Percentiles rank a stretch among this genome's conserved stretches.
Evolutionary conservation across 2,329 filamentous ascomycete species (phyloP).

Genomic region (Monosporascus sp.): DNA sequence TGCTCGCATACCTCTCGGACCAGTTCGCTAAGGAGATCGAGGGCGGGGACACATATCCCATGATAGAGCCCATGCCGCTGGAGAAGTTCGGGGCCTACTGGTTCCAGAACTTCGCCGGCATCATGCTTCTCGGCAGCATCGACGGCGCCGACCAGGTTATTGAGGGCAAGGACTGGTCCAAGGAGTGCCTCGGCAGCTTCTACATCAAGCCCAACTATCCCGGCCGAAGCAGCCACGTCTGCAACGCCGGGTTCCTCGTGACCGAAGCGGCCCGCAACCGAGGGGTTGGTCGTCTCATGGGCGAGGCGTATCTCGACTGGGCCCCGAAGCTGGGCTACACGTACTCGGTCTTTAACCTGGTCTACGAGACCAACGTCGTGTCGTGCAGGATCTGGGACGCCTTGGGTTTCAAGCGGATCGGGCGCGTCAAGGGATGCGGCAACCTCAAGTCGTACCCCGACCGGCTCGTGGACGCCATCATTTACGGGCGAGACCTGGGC

Average conservation of each 20-base stretch:
- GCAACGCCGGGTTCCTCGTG: conserved; percentile 76
- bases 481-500: conserved; percentile 64
- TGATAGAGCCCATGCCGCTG: conserved; percentile 71
- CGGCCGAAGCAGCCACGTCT: conserved; percentile 83
- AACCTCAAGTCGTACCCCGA: conserved; percentile 64
- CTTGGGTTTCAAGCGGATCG: conserved; percentile 87
- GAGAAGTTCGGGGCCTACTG: conserved; percentile 76
- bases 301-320: conserved; percentile 72
- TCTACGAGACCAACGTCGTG: conserved; percentile 89
- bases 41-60: conserved; percentile 86
- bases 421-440: conserved; percentile 69
- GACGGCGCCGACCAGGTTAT: conserved; percentile 53
- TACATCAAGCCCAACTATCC: conserved; percentile 95
- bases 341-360: conserved; percentile 90
- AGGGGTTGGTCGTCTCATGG: conserved; percentile 70
- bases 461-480: conserved; percentile 68
- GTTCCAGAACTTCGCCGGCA: conserved; percentile 85
- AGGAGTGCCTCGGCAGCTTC: conserved; percentile 81
- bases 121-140: conserved; percentile 80
- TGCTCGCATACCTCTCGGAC: conserved; percentile 73
- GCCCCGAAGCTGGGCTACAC: conserved; percentile 78
- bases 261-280: conserved; percentile 68
- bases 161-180: conserved; percentile 67
- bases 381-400: conserved; percentile 90
- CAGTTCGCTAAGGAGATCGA: conserved; percentile 88